These are phyloP conservation scores for Adansonia rubrostipa DNA, from an alignment of 441 rosid genomes.

Conservation along the genomic window DNA sequence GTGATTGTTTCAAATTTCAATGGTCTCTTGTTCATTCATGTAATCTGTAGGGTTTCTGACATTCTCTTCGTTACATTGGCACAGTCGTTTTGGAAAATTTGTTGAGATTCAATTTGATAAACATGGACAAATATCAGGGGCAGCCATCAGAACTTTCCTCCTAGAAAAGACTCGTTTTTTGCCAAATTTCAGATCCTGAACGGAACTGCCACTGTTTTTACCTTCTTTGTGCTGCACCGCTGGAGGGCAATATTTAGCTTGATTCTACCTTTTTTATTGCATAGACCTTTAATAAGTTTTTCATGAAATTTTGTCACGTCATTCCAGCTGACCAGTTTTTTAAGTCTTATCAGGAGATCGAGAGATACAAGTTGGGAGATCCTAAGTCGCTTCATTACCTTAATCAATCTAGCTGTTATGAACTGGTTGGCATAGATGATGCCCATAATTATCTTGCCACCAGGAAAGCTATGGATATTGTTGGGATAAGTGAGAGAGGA, in stretches of 20 bases:
- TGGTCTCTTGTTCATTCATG: too few relatives aligned
- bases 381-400: constrained; percentile 92
- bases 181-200: constrained; percentile 92
- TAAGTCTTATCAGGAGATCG: constrained; percentile 62
- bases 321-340: too few relatives aligned
- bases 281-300: too few relatives aligned
- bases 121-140: constrained; percentile 98
- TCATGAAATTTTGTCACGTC: too few relatives aligned
- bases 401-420: constrained; percentile 85
- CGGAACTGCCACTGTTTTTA: constrained; percentile 97
- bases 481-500: constrained; percentile 90
- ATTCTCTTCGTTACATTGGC: constrained; percentile 21
- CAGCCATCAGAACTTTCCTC: constrained; percentile 87
- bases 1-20: too few relatives aligned
- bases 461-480: constrained; percentile 77
- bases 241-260: constrained; percentile 59
- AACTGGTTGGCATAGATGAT: constrained; percentile 81
- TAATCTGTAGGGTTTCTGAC: too few relatives aligned
- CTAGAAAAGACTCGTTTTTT: constrained; percentile 92
- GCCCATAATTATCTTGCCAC: constrained; percentile 92
- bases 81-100: constrained; percentile 96
- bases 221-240: constrained; percentile 98
- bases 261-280: too few relatives aligned
- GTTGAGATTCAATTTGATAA: constrained; percentile 98
- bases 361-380: constrained; percentile 72